These are phyloP conservation scores for Podospora pseudoanserina DNA, from an alignment of 495 filamentous ascomycete species.

Conservation along the genomic window DNA sequence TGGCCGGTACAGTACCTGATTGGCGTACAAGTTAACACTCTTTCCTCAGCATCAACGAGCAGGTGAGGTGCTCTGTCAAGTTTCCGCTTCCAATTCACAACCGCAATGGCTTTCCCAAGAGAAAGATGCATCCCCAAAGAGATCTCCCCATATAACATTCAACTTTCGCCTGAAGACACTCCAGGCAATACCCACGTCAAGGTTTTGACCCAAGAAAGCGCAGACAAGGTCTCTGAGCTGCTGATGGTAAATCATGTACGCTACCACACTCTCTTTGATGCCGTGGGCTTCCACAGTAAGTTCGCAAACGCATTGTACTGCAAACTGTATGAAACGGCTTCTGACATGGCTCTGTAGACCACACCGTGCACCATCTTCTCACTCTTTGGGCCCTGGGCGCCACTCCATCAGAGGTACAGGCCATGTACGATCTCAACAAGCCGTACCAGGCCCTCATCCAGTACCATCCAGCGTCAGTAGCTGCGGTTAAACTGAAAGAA, in stretches of 20 bases:
- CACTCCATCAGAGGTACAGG: conserved; percentile 47
- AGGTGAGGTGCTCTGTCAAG: no score
- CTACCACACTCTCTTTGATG: conserved; percentile 17
- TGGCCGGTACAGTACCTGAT: no score
- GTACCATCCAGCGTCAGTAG: conserved; percentile 8
- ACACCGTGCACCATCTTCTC: conserved; percentile 59
- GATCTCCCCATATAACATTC: background rate
- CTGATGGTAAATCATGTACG: conserved; percentile 17
- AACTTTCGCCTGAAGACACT: conserved; percentile 4
- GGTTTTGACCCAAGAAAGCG: conserved; percentile 1
- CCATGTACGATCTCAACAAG: conserved; percentile 51
- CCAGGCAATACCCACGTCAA: conserved; percentile 3
- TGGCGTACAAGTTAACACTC: no score
- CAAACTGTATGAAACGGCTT: background rate
- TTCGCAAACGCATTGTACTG: background rate
- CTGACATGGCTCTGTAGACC: conserved; percentile 25
- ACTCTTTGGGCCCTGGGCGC: conserved; percentile 62
- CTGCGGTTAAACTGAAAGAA: conserved; percentile 4
- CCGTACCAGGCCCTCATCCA: conserved; percentile 49
- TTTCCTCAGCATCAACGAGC: no score
- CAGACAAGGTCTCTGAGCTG: conserved; percentile 10
- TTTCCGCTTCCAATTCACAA: no score
- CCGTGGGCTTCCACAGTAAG: conserved; percentile 15
- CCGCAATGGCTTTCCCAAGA: no score
- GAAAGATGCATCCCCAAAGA: no score